Percentiles rank a stretch among this genome's conserved stretches.
Evolutionary conservation across 2,329 filamentous ascomycete genomes (phyloP).

Genomic region (Fusarium sp.): DNA sequence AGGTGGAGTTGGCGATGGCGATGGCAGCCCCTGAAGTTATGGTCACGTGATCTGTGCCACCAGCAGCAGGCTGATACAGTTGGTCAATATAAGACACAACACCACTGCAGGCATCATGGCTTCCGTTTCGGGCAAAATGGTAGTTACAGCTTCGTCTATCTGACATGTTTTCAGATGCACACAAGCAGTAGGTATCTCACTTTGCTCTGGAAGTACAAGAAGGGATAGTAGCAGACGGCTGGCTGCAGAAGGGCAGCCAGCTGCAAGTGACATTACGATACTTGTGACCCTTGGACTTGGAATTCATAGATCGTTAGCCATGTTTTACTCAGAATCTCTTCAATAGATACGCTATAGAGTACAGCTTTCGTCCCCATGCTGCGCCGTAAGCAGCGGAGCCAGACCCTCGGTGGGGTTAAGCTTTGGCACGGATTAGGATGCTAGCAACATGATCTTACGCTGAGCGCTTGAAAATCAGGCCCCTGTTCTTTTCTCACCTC

Average conservation of each 20-base stretch:
- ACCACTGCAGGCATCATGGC: neutral
- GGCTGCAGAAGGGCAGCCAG: neutral
- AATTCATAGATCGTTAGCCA: neutral
- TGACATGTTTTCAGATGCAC: neutral
- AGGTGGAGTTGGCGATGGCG: too few species aligned
- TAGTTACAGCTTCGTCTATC: neutral
- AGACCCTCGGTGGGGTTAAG: neutral
- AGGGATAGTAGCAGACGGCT: neutral
- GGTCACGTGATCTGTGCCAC: neutral
- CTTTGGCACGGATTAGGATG: neutral
- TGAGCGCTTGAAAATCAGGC: neutral
- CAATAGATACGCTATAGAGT: neutral
- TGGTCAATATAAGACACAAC: neutral
- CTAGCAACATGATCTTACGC: neutral
- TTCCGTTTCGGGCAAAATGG: neutral
- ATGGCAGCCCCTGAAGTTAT: too few species aligned
- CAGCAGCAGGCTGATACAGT: neutral
- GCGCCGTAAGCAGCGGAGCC: neutral
- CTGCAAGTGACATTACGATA: neutral
- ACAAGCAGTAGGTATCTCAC: neutral
- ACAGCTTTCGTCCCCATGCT: neutral
- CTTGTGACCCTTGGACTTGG: neutral
- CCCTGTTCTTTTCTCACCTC: neutral
- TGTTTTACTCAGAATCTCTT: neutral
- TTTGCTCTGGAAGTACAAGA: neutral